phyloP scores from a whole-genome alignment of 352 stramenopile species.

The Thalassiosira mediterranea region DNA sequence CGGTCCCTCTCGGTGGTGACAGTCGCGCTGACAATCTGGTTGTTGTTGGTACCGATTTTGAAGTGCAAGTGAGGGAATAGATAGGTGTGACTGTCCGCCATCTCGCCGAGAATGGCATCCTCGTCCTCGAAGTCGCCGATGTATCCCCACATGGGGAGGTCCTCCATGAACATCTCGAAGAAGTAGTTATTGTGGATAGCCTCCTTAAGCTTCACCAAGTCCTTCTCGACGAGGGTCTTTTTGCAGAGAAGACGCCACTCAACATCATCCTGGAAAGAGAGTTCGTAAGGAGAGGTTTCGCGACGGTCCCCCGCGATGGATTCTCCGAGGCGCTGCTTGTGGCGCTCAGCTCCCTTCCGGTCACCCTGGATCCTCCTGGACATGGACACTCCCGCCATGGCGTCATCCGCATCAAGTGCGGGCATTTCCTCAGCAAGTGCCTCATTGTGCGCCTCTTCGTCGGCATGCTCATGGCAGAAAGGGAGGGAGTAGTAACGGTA shows the following conservation, averaged over 20 bases:
- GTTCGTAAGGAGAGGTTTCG: slow-evolving; percentile 84
- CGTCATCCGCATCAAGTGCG: not conserved
- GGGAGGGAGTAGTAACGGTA: slow-evolving; percentile 98
- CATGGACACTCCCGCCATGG: slow-evolving; percentile 22
- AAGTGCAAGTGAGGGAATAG: slow-evolving; percentile 97
- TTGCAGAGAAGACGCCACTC: slow-evolving; percentile 91
- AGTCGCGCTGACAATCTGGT: slow-evolving; percentile 88
- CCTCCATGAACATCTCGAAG: slow-evolving; percentile 98
- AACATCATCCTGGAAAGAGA: slow-evolving; percentile 82
- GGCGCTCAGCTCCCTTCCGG: slow-evolving; percentile 54
- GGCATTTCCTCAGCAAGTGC: slow-evolving; percentile 51
- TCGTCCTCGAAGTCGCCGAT: slow-evolving; percentile 91
- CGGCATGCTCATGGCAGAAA: slow-evolving; percentile 91
- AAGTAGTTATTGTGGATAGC: slow-evolving; percentile 97
- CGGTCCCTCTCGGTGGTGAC: slow-evolving; percentile 82
- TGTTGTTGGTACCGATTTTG: slow-evolving; percentile 91
- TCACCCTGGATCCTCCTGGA: slow-evolving; percentile 45
- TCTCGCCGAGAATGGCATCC: slow-evolving; percentile 79
- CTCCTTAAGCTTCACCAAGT: slow-evolving; percentile 91
- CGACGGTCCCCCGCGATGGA: slow-evolving; percentile 95
- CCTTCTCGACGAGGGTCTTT: slow-evolving; percentile 82
- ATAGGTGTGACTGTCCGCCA: slow-evolving; percentile 84
- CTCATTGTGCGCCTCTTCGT: slow-evolving; percentile 74
- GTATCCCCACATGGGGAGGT: slow-evolving; percentile 95
- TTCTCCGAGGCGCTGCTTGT: slow-evolving; percentile 88